Evolutionary conservation across 495 filamentous ascomycete genomes (phyloP).

Genomic region (Aspergillus conjunctus): DNA sequence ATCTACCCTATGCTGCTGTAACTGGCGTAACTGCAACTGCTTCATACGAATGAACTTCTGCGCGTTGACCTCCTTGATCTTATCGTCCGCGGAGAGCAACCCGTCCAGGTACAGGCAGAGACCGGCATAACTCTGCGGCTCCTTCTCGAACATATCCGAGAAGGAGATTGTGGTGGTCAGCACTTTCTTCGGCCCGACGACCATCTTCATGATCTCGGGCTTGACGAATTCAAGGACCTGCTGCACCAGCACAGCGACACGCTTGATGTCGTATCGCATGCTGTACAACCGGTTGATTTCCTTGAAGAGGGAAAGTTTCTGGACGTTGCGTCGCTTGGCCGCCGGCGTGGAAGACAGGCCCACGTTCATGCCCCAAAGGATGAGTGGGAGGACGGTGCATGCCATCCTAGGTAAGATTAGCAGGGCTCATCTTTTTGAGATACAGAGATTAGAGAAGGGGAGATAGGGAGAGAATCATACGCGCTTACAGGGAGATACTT

Average conservation of each 20-base stretch:
- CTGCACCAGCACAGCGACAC: neutral
- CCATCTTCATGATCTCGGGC: neutral
- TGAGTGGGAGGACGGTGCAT: neutral
- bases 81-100: neutral
- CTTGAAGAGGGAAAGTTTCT: neutral
- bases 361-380: conserved; percentile 1
- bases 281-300: neutral
- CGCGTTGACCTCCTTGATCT: neutral
- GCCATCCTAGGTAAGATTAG: neutral
- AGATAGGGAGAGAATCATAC: neutral
- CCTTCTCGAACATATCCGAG: neutral
- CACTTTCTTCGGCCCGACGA: neutral
- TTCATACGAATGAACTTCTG: neutral
- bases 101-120: neutral
- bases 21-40: neutral
- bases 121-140: neutral
- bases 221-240: neutral
- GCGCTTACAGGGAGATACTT: conserved; percentile 6
- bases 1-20: no score
- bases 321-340: neutral
- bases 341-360: neutral
- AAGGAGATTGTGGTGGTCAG: neutral
- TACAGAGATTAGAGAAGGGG: no score
- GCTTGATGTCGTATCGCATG: conserved; percentile 1
- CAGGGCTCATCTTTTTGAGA: no score